Conservation (phyloP, 2,329 filamentous ascomycete genomes). For the Fusarium compactum region DNA sequence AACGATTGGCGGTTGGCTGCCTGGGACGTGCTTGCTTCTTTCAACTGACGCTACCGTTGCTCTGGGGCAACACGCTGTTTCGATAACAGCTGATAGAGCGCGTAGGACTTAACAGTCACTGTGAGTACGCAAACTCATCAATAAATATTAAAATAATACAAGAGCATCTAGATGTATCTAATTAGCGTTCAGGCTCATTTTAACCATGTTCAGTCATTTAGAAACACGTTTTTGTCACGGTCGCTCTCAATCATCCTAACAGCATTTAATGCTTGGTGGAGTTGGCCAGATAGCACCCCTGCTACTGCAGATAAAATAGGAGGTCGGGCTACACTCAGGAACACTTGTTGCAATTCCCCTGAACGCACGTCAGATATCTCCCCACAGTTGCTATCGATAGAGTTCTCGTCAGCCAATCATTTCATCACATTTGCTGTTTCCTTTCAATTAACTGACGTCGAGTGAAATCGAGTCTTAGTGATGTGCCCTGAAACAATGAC, state of each 20-base stretch:
- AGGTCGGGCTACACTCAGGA: conserved; percentile 45
- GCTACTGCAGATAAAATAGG: conserved; percentile 34
- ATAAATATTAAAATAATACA: too few relatives aligned
- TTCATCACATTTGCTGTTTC: not conserved
- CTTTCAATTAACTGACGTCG: not conserved
- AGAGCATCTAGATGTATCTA: accelerated
- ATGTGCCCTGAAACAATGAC: not conserved
- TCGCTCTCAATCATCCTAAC: conserved; percentile 41
- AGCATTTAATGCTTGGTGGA: conserved; percentile 49
- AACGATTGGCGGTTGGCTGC: conserved; percentile 34
- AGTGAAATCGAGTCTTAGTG: not conserved
- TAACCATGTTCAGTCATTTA: not conserved
- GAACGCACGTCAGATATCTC: conserved; percentile 4
- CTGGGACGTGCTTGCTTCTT: conserved; percentile 37
- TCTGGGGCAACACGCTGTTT: conserved; percentile 44
- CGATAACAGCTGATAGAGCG: conserved; percentile 47
- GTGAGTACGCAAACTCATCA: accelerated
- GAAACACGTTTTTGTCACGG: not conserved
- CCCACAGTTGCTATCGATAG: not conserved
- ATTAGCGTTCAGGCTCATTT: not conserved
- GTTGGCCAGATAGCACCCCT: conserved; percentile 33
- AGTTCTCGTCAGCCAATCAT: not conserved
- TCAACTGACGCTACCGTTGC: conserved; percentile 38
- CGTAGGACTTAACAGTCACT: not conserved
- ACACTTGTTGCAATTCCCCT: conserved; percentile 22